Base-by-base conservation (phyloP, 2,329 filamentous ascomycete species). In the Xylogone sp. region DNA sequence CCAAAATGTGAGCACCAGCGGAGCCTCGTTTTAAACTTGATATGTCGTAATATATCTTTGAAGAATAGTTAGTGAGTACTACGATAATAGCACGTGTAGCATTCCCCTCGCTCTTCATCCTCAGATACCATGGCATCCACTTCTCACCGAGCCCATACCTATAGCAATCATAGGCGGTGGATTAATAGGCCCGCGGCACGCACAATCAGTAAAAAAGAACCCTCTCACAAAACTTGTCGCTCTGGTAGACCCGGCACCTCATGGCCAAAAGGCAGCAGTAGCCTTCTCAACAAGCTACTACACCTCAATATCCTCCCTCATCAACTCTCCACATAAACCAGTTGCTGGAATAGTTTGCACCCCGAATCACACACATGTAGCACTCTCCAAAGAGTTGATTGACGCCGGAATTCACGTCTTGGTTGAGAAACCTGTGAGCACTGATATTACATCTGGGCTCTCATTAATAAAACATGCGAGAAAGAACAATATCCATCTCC, bases 261-360 rank as follows among this genome's bases (percentile, higher is more conserved):
- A 65, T 18, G 71, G 70, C 2, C 43, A 62, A 45, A 52, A 53
- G 18, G 60, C 68, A 2, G 74, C 75, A 3, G 46, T 61, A 4
- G 55, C 62, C 8, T 65, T 76, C 4, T 48, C 67, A 20, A 73
- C 72, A 9, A 65, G 62, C 6, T 63, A 71, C 50, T 76, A 69
- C 55, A 19, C 60, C 1, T 69, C 74, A 3, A 63, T 82, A 2
- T 47, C 69, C 2, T 65, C 67, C 0, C 69, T 83, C 54, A 59
- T 83, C 0, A 56, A 62, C 4, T 71, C 68, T 0, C 24, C 56
- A 7, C 42, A 64, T 43, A 68, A 66, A n/a, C 77, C 78, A 10
- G 72, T 79, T 46, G 79, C 74, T 29, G 79, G 79, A 20, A 76
- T 83, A 42, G 72, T 83, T 46, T 81, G 79, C 68, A 83, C 80